Conservation (phyloP, 1,284 basidiomycete genomes). For the Crepidotus sp. region DNA sequence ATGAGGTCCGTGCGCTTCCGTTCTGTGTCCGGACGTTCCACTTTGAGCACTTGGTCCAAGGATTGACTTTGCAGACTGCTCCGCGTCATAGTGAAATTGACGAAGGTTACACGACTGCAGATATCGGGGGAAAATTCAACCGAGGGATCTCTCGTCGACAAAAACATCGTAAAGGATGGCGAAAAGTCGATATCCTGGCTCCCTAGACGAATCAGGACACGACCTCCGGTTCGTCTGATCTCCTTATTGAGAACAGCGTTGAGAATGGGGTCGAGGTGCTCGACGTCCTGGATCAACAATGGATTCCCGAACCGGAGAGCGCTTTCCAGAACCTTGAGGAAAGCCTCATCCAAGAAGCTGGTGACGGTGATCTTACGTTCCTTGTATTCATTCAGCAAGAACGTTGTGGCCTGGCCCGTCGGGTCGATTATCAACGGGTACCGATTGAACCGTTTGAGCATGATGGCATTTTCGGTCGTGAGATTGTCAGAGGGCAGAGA, state of each 20-base stretch:
- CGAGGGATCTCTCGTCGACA: constrained; percentile 94
- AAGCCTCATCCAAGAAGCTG: constrained; percentile 97
- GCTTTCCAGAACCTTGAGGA: constrained; percentile 96
- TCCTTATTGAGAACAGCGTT: constrained; percentile 98
- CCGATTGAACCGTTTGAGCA: constrained; percentile 96
- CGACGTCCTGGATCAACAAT: constrained; percentile 94
- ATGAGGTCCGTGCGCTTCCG: constrained; percentile 96
- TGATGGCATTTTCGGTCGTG: constrained; percentile 98
- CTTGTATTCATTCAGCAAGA: constrained; percentile 91
- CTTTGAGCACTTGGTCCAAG: constrained; percentile 93
- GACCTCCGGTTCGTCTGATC: constrained; percentile 90
- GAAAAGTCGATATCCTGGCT: constrained; percentile 99
- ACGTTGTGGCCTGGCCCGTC: constrained; percentile 95
- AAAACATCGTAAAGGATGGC: constrained; percentile 98
- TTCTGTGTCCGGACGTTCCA: constrained; percentile 95
- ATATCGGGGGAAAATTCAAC: constrained; percentile 98
- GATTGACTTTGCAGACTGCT: constrained; percentile 98
- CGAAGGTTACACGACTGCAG: constrained; percentile 97
- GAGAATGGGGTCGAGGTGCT: constrained; percentile 95
- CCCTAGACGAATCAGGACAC: constrained; percentile 96
- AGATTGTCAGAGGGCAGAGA: constrained; percentile 91
- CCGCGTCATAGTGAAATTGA: constrained; percentile 99
- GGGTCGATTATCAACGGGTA: constrained; percentile 99
- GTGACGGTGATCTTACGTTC: constrained; percentile 97
- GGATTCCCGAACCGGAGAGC: constrained; percentile 99